Conservation (phyloP, 1,139 yeast genomes). For the Blastobotrys serpentis region DNA sequence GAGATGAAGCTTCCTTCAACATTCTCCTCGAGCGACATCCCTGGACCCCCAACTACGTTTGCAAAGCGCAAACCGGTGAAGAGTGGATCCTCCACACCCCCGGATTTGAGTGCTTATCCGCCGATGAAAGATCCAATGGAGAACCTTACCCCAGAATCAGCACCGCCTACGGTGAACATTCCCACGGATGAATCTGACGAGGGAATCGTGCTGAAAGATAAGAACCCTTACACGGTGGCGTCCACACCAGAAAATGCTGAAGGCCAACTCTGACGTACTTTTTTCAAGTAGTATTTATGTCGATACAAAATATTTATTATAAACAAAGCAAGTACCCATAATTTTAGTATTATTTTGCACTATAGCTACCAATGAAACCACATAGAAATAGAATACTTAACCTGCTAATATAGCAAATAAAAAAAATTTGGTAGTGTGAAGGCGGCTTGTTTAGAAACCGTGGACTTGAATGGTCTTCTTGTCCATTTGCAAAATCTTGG, state of each 20-base stretch:
- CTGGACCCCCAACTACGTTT: slow-evolving; percentile 21
- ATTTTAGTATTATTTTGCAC: background rate
- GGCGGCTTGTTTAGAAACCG: slow-evolving; percentile 95
- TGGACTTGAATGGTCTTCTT: slow-evolving; percentile 97
- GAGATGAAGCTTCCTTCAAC: slow-evolving; percentile 29
- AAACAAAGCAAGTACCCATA: background rate
- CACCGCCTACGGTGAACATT: slow-evolving; percentile 1
- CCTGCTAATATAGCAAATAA: slow-evolving; percentile 13
- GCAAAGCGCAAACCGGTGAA: slow-evolving; percentile 29
- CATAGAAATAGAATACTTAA: slow-evolving; percentile 7
- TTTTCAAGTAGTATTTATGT: slow-evolving; percentile 2
- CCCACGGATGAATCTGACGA: slow-evolving; percentile 1
- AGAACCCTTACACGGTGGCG: slow-evolving; percentile 4
- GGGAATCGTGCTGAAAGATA: slow-evolving; percentile 3
- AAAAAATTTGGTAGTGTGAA: no score
- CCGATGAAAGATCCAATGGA: slow-evolving; percentile 3
- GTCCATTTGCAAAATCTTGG: slow-evolving; percentile 81
- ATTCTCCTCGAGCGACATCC: slow-evolving; percentile 10
- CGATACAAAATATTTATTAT: background rate
- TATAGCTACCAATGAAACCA: no score
- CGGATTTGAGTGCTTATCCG: slow-evolving; percentile 8
- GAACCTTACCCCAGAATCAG: background rate
- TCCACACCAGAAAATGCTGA: slow-evolving; percentile 8
- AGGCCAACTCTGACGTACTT: background rate
- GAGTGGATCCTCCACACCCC: background rate